A percentile compares a stretch with the other conserved stretches of the same genome.
Evolutionary conservation across 176 grass and related monocot genomes (phyloP).

Genomic region (Eragrostis nindensis): DNA sequence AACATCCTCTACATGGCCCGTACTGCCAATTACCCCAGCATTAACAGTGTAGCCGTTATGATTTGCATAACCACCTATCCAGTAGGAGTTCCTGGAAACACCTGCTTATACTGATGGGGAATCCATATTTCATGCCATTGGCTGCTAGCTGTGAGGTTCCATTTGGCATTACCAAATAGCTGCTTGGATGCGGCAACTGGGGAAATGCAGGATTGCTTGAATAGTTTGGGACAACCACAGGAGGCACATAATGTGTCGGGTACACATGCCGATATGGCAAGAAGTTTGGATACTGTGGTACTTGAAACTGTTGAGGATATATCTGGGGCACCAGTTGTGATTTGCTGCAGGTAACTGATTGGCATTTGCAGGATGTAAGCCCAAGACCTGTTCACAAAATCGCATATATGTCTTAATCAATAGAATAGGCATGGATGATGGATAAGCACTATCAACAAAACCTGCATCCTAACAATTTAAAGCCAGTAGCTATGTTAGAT

Average conservation of each 20-base stretch:
- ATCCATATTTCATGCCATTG: constrained; percentile 58
- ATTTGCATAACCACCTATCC: constrained; percentile 58
- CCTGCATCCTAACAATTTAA: neutral
- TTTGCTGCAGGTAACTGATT: constrained; percentile 41
- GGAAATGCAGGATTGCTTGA: constrained; percentile 64
- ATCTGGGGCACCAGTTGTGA: constrained; percentile 57
- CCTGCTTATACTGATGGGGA: constrained; percentile 59
- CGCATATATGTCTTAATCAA: constrained; percentile 11
- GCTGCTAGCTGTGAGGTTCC: constrained; percentile 52
- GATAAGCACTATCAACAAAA: constrained; percentile 31
- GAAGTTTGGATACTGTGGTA: constrained; percentile 69
- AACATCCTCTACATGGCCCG: constrained; percentile 44
- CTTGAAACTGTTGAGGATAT: constrained; percentile 63
- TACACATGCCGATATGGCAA: constrained; percentile 65
- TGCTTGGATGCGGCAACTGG: constrained; percentile 52
- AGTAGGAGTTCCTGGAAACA: constrained; percentile 51
- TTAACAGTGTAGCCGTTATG: constrained; percentile 56
- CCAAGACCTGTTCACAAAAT: constrained; percentile 41
- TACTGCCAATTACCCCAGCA: constrained; percentile 45
- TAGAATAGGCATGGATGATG: neutral
- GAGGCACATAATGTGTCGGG: constrained; percentile 57
- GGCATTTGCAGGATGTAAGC: constrained; percentile 43
- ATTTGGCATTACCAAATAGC: constrained; percentile 72
- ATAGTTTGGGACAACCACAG: constrained; percentile 63
- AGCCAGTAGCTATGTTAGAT: constrained; percentile 5